Evolutionary conservation across 768 basidiomycete species (phyloP).

Genomic region (Podaxis sp.): DNA sequence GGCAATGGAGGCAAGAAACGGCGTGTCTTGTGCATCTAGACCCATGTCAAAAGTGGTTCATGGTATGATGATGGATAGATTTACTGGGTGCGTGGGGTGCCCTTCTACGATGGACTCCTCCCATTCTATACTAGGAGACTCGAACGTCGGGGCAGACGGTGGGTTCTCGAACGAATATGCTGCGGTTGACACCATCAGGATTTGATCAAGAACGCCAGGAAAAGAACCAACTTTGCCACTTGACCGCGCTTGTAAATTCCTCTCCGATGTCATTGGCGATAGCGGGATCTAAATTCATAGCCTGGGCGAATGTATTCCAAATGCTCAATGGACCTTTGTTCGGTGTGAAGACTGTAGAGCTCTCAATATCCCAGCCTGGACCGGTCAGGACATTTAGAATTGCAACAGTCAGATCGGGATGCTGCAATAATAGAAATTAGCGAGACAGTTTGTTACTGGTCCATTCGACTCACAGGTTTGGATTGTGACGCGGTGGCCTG

Average conservation of each 20-base stretch:
- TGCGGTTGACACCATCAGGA: conserved; percentile 18
- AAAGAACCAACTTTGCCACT: conserved; percentile 48
- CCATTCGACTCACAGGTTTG: not conserved
- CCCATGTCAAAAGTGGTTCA: not conserved
- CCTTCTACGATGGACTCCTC: conserved; percentile 63
- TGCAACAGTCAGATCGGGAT: conserved; percentile 25
- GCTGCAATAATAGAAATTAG: conserved; percentile 25
- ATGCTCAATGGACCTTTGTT: conserved; percentile 35
- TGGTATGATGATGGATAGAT: conserved; percentile 7
- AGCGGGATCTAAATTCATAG: conserved; percentile 32
- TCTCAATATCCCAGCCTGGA: conserved; percentile 27
- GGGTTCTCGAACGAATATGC: conserved; percentile 51
- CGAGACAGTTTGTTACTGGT: not conserved
- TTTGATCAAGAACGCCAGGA: not conserved
- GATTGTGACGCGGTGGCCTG: not conserved
- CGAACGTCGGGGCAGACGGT: conserved; percentile 42
- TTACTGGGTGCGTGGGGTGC: conserved; percentile 59
- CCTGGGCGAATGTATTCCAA: conserved; percentile 43
- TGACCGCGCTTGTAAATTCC: conserved; percentile 49
- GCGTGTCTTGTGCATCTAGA: conserved; percentile 59
- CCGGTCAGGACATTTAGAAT: conserved; percentile 27
- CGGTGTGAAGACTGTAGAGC: conserved; percentile 25
- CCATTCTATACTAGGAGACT: conserved; percentile 54
- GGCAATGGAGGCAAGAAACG: conserved; percentile 50
- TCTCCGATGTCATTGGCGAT: conserved; percentile 41